Base-by-base conservation (phyloP, 2,329 filamentous ascomycete species). In the Talaromyces piceae region DNA sequence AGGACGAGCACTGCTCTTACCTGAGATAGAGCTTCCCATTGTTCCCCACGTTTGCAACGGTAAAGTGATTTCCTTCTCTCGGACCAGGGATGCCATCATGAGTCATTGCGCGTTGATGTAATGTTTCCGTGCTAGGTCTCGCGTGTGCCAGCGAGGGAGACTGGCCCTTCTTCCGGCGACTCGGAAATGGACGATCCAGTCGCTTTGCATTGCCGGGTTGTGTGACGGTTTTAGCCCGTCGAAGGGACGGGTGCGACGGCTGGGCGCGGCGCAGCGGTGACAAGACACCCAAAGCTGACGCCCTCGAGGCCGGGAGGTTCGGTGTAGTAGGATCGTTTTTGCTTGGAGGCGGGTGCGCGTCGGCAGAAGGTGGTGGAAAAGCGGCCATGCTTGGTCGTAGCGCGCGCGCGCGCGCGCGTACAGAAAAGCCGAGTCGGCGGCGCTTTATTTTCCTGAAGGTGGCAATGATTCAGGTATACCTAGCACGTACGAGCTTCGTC, bases 11-110 rank as follows among this genome's bases (percentile, higher is more conserved):
- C 11, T 43, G 39, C 2, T 49, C 39, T 18, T 81, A 91, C 86
- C 86, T 87, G 58, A 91, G 67, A 68, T 89, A 91, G 67, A 91
- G 88, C 64, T 84, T 83, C 33, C 87, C 87, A 69, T 90, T 89
- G 64, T 89, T 87, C 22, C 87, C 87, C 54, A 91, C 87, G 67
- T 90, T 91, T 47, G 84, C 82, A 50, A 91, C 87, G 2, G 86
- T 83, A 65, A 91, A 91, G 61, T 88, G 83, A 50, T 84, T 79
- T 45, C 82, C 84, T 64, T 84, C 81, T 54, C 83, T 77, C 28
- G 80, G 78, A 50, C 75, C 81, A 44, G 82, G 80, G 52, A 76
- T 71, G 53, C 78, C 78, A 61, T 88, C 84, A 25, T 47, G 47
- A 6, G 37, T 39, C 9, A 79, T 75, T n/a, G 75, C 70, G 59